Evolutionary conservation across 2,329 filamentous ascomycete species (phyloP).

Genomic region (Phialophora tarda): DNA sequence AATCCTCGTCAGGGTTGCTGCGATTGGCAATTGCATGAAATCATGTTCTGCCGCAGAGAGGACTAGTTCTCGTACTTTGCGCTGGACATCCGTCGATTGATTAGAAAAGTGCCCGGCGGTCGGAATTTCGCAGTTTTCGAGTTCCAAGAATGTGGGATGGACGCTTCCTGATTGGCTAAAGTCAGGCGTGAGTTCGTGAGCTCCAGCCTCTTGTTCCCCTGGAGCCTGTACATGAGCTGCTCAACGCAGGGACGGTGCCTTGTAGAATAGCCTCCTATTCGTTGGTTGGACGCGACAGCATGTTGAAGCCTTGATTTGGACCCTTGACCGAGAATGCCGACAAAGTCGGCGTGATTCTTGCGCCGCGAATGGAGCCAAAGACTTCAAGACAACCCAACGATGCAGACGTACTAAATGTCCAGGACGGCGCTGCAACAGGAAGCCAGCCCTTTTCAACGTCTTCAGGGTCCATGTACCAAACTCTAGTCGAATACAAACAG

Average conservation of each 20-base stretch:
- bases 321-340: slow-evolving; percentile 6
- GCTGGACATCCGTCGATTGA: not conserved
- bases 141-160: not conserved
- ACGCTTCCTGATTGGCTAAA: not conserved
- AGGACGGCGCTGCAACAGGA: not conserved
- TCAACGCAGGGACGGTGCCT: not conserved
- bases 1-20: not conserved
- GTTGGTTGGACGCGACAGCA: too few relatives aligned
- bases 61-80: not conserved
- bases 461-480: not conserved
- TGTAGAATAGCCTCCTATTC: not conserved
- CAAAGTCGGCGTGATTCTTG: slow-evolving; percentile 6
- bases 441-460: not conserved
- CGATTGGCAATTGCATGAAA: not conserved
- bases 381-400: not conserved
- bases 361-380: not conserved
- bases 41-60: not conserved
- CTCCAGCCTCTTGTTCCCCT: not conserved
- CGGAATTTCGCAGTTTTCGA: not conserved
- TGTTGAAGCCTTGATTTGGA: not conserved
- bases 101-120: not conserved
- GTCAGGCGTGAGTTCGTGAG: not conserved
- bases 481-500: slow-evolving; percentile 23
- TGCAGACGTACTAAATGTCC: not conserved
- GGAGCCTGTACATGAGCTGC: not conserved